Conservation (phyloP, 2,329 filamentous ascomycete species). For the Colletotrichum phormii region DNA sequence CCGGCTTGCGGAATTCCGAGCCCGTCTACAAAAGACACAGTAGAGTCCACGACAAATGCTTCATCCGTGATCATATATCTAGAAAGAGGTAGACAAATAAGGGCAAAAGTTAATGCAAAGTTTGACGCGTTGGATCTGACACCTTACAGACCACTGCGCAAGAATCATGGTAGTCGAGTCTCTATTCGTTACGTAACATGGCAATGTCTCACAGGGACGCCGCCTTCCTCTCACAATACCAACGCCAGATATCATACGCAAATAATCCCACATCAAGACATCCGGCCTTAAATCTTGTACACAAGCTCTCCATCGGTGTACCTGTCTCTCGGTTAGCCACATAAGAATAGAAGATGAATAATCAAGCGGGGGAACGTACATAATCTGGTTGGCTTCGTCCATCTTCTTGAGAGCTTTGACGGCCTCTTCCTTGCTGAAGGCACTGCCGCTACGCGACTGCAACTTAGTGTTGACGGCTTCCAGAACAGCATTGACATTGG, state of each 20-base stretch:
- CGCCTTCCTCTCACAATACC: not conserved
- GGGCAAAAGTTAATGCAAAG: not conserved
- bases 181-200: not conserved
- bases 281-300: constrained; percentile 70
- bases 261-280: not conserved
- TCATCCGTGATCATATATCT: not conserved
- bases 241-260: constrained; percentile 3
- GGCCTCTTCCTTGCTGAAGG: constrained; percentile 80
- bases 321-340: constrained; percentile 49
- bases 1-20: constrained; percentile 63
- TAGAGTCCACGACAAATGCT: not conserved
- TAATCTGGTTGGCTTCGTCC: constrained; percentile 88
- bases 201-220: not conserved
- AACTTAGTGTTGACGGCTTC: constrained; percentile 82
- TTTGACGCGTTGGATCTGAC: not conserved
- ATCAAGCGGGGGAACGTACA: constrained; percentile 70
- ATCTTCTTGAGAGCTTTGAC: constrained; percentile 82
- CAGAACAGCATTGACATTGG: constrained; percentile 79
- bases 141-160: not conserved
- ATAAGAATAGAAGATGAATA: not conserved
- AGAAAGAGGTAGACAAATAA: not conserved
- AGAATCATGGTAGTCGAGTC: not conserved
- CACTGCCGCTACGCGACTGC: constrained; percentile 60
- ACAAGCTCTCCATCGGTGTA: constrained; percentile 73
- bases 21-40: constrained; percentile 45